These are phyloP conservation scores for Brettanomyces custersianus DNA, from an alignment of 805 yeast species.

Conservation along the genomic window DNA sequence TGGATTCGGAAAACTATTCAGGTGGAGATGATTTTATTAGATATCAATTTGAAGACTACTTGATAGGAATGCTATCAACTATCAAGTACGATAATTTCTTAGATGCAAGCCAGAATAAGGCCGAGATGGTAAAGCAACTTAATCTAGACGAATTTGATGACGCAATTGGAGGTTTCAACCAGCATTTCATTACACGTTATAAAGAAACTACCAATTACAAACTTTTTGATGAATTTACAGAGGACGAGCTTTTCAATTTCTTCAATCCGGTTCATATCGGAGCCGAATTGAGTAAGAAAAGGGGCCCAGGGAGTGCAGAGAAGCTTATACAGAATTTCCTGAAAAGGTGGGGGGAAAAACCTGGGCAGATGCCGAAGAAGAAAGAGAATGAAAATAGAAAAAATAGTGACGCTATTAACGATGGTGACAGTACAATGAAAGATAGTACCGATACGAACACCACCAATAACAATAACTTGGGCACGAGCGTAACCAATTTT, in stretches of 20 bases:
- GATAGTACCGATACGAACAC: not conserved
- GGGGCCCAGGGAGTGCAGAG: constrained; percentile 4
- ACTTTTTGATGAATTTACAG: constrained; percentile 48
- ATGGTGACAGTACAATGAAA: not conserved
- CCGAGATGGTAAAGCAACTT: constrained; percentile 12
- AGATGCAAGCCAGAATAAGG: constrained; percentile 20
- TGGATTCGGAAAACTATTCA: constrained; percentile 31
- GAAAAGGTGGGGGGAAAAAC: constrained; percentile 1
- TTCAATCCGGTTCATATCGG: constrained; percentile 26
- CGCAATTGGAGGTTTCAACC: constrained; percentile 18
- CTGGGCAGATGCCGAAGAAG: constrained; percentile 1
- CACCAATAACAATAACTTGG: not conserved
- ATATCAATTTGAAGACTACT: constrained; percentile 82
- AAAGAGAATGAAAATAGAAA: not conserved
- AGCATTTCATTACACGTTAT: constrained; percentile 44
- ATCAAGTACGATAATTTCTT: constrained; percentile 60
- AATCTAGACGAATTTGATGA: constrained; percentile 14
- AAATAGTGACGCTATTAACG: no score
- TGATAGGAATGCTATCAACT: constrained; percentile 65
- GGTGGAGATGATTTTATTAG: constrained; percentile 88
- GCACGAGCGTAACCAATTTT: not conserved
- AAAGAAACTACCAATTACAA: constrained; percentile 42
- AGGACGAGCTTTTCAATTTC: constrained; percentile 53
- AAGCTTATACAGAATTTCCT: not conserved
- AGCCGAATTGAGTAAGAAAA: constrained; percentile 5